Base-by-base conservation (phyloP, 2,329 filamentous ascomycete genomes). In the Colletotrichum truncatum region DNA sequence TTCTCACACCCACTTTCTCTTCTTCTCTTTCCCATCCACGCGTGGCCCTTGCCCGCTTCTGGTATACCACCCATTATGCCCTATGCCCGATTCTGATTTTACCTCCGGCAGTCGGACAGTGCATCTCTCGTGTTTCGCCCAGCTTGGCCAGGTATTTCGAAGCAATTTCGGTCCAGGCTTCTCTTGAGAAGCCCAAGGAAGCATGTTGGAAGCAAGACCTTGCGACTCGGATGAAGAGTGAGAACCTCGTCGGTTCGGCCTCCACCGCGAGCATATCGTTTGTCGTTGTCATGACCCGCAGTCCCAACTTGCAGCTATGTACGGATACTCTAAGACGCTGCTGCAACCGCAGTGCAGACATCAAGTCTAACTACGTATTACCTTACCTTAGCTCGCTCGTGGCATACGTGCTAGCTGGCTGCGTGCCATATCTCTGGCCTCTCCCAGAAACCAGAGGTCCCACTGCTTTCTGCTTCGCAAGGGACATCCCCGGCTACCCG, bases 61-160 rank as follows among this genome's bases (percentile, higher is more conserved):
- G 41, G 57, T 36, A 10, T 16, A 12, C 30, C 34, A 55, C 49
- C 57, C 62, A 25, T 34, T n/a, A 48, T 65, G 62, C 43, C 18
- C 62, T 65, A 62, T 65, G 21, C 62, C 62, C 28, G 52, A 65
- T 65, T 55, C 51, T 65, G 62, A 53, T 51, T 28, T 49, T 36
- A 45, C 18, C 57, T 65, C 62, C 62, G 62, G 62, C 57, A 65
- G 62, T 65, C 62, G 49, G 57, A 51, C 49, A 49, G 36, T 21
- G 26, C 49, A 14, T 53, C 28, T 34, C 49, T 65, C 57, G 57
- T 62, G 62, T 65, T 62, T 62, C 49, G 62, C 57, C 62, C 57
- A 51, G 49, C 43, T 41, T 49, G 48, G 45, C 62, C 34, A 41
- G 16, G 26, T 55, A 26, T 43, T 28, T 16, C n/a, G 41, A 51